These are phyloP conservation scores for Xylariaceae sp. DNA, from an alignment of 2,329 filamentous ascomycete species.

Conservation along the genomic window DNA sequence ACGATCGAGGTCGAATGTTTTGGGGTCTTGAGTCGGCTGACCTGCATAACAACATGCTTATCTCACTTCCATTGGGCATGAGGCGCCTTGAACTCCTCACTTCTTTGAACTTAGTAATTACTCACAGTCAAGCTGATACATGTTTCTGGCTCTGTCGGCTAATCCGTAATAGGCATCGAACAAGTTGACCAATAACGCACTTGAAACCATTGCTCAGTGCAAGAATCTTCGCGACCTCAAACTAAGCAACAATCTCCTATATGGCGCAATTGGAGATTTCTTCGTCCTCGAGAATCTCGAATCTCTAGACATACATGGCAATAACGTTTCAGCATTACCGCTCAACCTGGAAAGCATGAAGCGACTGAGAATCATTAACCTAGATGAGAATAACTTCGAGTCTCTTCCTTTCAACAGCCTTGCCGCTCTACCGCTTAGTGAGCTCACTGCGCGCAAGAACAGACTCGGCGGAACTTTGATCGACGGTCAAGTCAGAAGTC, in stretches of 20 bases:
- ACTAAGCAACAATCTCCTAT: slow-evolving; percentile 71
- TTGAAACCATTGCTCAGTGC: slow-evolving; percentile 73
- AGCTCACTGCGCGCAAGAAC: slow-evolving; percentile 75
- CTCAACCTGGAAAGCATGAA: slow-evolving; percentile 61
- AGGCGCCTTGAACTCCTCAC: slow-evolving; percentile 70
- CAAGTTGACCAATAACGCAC: slow-evolving; percentile 65
- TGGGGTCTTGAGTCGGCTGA: slow-evolving; percentile 77
- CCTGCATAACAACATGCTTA: slow-evolving; percentile 78
- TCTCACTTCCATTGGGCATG: slow-evolving; percentile 69
- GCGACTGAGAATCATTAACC: slow-evolving; percentile 69
- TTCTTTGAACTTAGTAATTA: slow-evolving; percentile 71
- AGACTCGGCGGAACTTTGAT: slow-evolving; percentile 71
- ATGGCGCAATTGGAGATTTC: slow-evolving; percentile 61
- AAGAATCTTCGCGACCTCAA: slow-evolving; percentile 71
- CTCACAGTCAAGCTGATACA: not conserved
- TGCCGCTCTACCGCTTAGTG: slow-evolving; percentile 63
- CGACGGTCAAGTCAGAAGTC: slow-evolving; percentile 51
- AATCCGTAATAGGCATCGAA: slow-evolving; percentile 65
- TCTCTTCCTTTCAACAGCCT: slow-evolving; percentile 68
- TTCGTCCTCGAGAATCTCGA: slow-evolving; percentile 70
- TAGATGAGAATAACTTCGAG: slow-evolving; percentile 74
- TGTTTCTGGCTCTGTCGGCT: slow-evolving; percentile 13
- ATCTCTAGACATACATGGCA: slow-evolving; percentile 75
- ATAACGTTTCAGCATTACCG: slow-evolving; percentile 71
- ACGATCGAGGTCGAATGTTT: slow-evolving; percentile 70